Conservation (phyloP, 768 basidiomycete species). For the Cytidiella melzeri region DNA sequence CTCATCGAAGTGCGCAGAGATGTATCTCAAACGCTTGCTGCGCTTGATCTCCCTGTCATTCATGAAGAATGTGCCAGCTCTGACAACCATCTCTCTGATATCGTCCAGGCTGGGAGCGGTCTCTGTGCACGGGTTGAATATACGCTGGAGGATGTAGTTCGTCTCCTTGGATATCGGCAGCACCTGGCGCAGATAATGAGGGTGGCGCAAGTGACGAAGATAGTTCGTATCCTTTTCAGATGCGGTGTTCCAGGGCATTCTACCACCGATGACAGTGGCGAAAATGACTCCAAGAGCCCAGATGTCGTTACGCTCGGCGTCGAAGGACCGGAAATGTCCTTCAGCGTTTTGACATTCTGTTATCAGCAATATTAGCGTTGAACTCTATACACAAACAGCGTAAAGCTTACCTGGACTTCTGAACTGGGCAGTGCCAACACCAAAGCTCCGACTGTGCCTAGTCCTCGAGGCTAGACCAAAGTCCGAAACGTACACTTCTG, state of each 20-base stretch:
- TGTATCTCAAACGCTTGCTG: background rate
- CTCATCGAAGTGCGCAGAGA: background rate
- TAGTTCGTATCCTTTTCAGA: conserved; percentile 13
- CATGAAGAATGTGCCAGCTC: conserved; percentile 11
- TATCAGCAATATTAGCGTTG: background rate
- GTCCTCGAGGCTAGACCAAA: conserved; percentile 33
- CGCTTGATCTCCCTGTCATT: conserved; percentile 7
- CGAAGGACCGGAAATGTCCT: conserved; percentile 9
- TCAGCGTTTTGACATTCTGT: conserved; percentile 1
- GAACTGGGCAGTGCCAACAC: conserved; percentile 44
- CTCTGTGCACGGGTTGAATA: background rate
- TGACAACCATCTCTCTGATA: conserved; percentile 3
- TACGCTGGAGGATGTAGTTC: conserved; percentile 5
- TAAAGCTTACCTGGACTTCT: conserved; percentile 20
- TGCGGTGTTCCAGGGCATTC: conserved; percentile 45
- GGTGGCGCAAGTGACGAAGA: conserved; percentile 3
- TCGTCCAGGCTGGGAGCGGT: conserved; percentile 1
- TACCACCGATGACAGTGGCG: conserved; percentile 41
- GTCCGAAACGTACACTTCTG: conserved; percentile 38
- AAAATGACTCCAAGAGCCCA: conserved; percentile 37
- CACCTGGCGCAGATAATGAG: conserved; percentile 5
- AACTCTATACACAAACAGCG: background rate
- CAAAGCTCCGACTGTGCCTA: conserved; percentile 40
- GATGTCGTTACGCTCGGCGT: conserved; percentile 26
- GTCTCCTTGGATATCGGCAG: conserved; percentile 13